Conservation (phyloP, 768 basidiomycete species). For the Pulveroboletus sp. region DNA sequence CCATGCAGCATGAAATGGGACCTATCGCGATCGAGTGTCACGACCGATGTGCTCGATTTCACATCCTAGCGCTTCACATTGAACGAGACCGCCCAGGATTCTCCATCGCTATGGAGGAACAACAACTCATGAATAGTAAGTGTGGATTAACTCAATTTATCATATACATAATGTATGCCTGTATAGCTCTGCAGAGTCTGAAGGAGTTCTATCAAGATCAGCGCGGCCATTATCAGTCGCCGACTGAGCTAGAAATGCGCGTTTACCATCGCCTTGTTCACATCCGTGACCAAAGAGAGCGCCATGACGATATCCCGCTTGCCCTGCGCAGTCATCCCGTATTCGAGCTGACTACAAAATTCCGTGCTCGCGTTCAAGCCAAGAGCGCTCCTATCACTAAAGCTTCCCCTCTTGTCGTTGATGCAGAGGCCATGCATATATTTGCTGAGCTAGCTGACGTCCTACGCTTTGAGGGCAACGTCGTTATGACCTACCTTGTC, state of each 20-base stretch:
- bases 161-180: not conserved
- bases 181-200: constrained; percentile 81
- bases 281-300: constrained; percentile 78
- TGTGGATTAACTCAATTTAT: constrained; percentile 4
- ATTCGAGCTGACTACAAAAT: constrained; percentile 76
- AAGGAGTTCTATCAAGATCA: constrained; percentile 93
- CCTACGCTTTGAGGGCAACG: constrained; percentile 59
- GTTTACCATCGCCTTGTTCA: constrained; percentile 92
- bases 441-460: constrained; percentile 56
- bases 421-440: constrained; percentile 60
- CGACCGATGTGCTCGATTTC: constrained; percentile 90
- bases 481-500: constrained; percentile 78
- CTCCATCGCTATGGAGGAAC: constrained; percentile 70
- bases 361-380: constrained; percentile 75
- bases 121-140: constrained; percentile 89
- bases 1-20: constrained; percentile 82
- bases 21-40: constrained; percentile 80
- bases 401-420: constrained; percentile 59
- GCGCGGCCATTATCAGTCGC: constrained; percentile 57
- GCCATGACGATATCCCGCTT: constrained; percentile 65
- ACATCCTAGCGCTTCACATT: constrained; percentile 76
- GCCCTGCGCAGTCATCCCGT: constrained; percentile 67
- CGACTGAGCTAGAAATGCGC: constrained; percentile 92
- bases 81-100: constrained; percentile 55
- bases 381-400: constrained; percentile 73